Percentiles rank a stretch among this genome's conserved stretches.
Conservation (phyloP, 306 rosid genomes). For the Gleditsia sinensis region DNA sequence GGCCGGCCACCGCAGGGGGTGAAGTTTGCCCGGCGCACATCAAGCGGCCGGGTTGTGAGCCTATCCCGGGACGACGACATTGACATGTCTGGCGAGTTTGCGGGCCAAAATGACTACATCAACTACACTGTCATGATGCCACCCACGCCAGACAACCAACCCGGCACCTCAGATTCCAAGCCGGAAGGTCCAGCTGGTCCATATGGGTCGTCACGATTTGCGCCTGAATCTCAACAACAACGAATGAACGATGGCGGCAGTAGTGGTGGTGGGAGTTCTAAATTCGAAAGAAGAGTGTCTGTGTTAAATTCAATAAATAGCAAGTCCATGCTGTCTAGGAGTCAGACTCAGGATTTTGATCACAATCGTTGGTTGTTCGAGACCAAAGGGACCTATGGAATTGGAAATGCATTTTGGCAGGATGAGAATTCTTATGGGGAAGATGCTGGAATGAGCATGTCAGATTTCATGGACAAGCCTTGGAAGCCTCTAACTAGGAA, state of each 20-base stretch:
- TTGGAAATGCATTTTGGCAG: slow-evolving; percentile 84
- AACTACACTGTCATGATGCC: slow-evolving; percentile 89
- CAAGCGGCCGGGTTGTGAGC: slow-evolving; percentile 65
- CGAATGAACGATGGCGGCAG: background rate
- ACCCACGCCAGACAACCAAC: slow-evolving; percentile 85
- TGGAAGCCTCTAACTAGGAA: slow-evolving; percentile 89
- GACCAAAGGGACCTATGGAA: slow-evolving; percentile 78
- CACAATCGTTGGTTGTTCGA: slow-evolving; percentile 89
- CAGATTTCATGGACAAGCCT: slow-evolving; percentile 84
- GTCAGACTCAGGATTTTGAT: slow-evolving; percentile 83
- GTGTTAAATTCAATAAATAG: slow-evolving; percentile 56
- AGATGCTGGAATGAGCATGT: slow-evolving; percentile 54
- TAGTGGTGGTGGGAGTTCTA: slow-evolving; percentile 27
- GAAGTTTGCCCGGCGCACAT: slow-evolving; percentile 60
- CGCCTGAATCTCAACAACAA: slow-evolving; percentile 8
- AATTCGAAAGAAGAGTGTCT: slow-evolving; percentile 69
- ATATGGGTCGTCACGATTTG: slow-evolving; percentile 23
- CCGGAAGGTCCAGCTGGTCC: slow-evolving; percentile 35
- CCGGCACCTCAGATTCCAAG: slow-evolving; percentile 48
- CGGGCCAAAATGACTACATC: slow-evolving; percentile 61
- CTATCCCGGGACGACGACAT: slow-evolving; percentile 72
- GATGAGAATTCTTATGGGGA: slow-evolving; percentile 53
- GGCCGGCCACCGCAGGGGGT: slow-evolving; percentile 51
- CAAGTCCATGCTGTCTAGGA: slow-evolving; percentile 75
- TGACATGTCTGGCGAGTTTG: slow-evolving; percentile 56